Evolutionary conservation across 1,284 basidiomycete genomes (phyloP).

Genomic region (Ganoderma lingzhi): DNA sequence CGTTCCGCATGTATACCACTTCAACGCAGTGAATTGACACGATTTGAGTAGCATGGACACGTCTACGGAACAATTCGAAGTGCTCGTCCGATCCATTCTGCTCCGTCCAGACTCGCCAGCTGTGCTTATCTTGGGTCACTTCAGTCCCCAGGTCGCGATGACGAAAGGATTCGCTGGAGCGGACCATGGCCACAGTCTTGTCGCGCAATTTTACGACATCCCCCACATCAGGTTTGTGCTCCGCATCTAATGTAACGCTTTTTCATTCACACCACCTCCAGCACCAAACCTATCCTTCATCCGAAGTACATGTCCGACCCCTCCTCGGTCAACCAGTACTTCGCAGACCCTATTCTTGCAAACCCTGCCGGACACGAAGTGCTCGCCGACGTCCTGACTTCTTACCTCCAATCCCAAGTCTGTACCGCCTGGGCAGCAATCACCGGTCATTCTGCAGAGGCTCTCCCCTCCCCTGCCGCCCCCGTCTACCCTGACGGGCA

Average conservation of each 20-base stretch:
- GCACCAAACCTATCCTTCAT: constrained; percentile 85
- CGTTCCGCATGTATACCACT: constrained; percentile 43
- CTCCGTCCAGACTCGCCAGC: constrained; percentile 89
- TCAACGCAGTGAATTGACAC: constrained; percentile 14
- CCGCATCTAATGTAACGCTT: not conserved
- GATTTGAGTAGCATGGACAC: constrained; percentile 62
- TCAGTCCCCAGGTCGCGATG: constrained; percentile 83
- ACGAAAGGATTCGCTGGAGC: constrained; percentile 86
- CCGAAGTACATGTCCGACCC: constrained; percentile 84
- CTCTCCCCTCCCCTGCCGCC: constrained; percentile 54
- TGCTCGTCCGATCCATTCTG: constrained; percentile 90
- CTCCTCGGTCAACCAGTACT: constrained; percentile 74
- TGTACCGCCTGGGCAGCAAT: constrained; percentile 86
- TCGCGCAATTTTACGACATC: constrained; percentile 95
- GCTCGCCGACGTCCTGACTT: constrained; percentile 84
- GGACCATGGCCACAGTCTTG: constrained; percentile 86
- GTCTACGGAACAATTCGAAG: constrained; percentile 86
- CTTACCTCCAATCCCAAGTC: constrained; percentile 89
- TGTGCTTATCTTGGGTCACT: constrained; percentile 91
- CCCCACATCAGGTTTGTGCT: constrained; percentile 80
- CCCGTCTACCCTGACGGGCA: constrained; percentile 42
- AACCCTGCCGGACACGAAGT: constrained; percentile 83
- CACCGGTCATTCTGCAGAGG: constrained; percentile 70
- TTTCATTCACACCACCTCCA: constrained; percentile 38
- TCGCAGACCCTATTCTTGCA: constrained; percentile 85